phyloP scores from a whole-genome alignment of 139 green algal species.

The Dunaliella primolecta region DNA sequence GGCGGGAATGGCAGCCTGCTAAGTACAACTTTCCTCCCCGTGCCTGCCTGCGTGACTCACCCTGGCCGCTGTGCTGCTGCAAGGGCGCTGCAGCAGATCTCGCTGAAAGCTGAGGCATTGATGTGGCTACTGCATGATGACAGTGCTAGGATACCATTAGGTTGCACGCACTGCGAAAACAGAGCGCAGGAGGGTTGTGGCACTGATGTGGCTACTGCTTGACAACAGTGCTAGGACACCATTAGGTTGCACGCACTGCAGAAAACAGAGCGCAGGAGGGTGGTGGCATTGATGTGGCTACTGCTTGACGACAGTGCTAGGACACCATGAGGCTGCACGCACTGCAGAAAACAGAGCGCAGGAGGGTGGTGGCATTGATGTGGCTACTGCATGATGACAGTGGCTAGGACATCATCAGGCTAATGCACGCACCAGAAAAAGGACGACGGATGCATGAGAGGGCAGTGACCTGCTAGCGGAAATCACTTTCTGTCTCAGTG shows the following conservation, averaged over 20 bases:
- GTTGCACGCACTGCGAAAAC: not conserved
- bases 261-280: not conserved
- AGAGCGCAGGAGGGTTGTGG: not conserved
- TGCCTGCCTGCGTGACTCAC: too few relatives aligned
- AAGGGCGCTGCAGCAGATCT: conserved; percentile 16
- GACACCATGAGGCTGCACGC: not conserved
- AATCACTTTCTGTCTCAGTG: too few relatives aligned
- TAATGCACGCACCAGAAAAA: not conserved
- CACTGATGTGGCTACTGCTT: conserved; percentile 7
- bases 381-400: conserved; percentile 8
- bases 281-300: conserved; percentile 4
- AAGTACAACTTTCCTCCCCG: too few relatives aligned
- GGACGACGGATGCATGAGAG: not conserved
- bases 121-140: conserved; percentile 10
- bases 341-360: not conserved
- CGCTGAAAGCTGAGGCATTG: not conserved
- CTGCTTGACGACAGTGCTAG: not conserved
- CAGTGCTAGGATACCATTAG: not conserved
- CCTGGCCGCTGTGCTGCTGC: conserved; percentile 24
- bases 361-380: not conserved
- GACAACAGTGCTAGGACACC: not conserved
- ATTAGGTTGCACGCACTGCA: not conserved
- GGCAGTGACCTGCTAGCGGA: not conserved
- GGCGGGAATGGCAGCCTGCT: too few relatives aligned
- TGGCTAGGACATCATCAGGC: not conserved